These are phyloP conservation scores for Fusarium piperis DNA, from an alignment of 2,329 filamentous ascomycete species.

Conservation along the genomic window DNA sequence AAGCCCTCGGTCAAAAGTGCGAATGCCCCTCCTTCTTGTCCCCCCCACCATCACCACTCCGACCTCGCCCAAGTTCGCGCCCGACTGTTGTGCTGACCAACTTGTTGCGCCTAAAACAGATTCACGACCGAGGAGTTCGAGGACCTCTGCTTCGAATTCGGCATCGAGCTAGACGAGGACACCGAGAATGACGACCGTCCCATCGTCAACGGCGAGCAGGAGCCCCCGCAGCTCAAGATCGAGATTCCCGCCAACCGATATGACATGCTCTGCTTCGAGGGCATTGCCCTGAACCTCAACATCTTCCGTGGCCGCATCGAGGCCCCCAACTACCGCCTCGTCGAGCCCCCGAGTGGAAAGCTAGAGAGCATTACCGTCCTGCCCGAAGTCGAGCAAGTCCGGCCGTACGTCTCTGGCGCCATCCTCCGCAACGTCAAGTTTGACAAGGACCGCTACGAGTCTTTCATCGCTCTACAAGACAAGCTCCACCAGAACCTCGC, in stretches of 20 bases:
- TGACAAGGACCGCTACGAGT: constrained; percentile 90
- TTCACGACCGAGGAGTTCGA: constrained; percentile 96
- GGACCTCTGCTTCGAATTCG: constrained; percentile 97
- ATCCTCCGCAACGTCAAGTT: constrained; percentile 92
- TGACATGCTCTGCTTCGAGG: constrained; percentile 97
- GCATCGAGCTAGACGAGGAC: constrained; percentile 97
- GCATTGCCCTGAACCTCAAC: constrained; percentile 93
- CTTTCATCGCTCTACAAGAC: constrained; percentile 97
- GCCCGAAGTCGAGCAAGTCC: constrained; percentile 78
- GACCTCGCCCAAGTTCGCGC: constrained; percentile 24
- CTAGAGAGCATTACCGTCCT: constrained; percentile 84
- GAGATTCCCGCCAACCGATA: constrained; percentile 96
- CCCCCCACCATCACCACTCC: constrained; percentile 34
- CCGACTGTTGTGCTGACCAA: constrained; percentile 31
- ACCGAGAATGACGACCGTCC: constrained; percentile 80
- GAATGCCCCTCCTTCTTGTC: constrained; percentile 42
- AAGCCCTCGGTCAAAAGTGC: constrained; percentile 88
- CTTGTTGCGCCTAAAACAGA: constrained; percentile 52
- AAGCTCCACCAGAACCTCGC: constrained; percentile 98
- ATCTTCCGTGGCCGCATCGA: constrained; percentile 84
- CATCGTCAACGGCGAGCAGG: constrained; percentile 79
- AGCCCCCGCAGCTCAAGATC: constrained; percentile 94
- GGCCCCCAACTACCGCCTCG: constrained; percentile 82
- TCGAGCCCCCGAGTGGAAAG: constrained; percentile 76
- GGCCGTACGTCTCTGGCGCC: constrained; percentile 88